Conservation (phyloP, 495 filamentous ascomycete species). For the Penicillium tannophilum region DNA sequence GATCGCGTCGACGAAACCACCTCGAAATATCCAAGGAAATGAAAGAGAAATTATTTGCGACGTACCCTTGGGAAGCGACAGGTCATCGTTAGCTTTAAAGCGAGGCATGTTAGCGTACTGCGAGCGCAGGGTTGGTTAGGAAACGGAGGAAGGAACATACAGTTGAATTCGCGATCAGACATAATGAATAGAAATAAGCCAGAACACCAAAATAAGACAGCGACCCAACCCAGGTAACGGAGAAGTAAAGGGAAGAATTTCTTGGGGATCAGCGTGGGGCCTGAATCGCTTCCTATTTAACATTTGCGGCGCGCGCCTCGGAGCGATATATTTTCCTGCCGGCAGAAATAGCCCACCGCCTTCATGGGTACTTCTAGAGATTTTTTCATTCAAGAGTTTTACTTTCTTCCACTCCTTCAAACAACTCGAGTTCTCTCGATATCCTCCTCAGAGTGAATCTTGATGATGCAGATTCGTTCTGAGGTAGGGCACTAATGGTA, state of each 20-base stretch:
- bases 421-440: constrained; percentile 4
- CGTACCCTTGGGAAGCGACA: constrained; percentile 89
- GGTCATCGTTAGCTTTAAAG: constrained; percentile 75
- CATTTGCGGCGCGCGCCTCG: constrained; percentile 18
- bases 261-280: constrained; percentile 23
- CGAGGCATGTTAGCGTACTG: constrained; percentile 26
- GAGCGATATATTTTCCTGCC: constrained; percentile 28
- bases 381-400: constrained; percentile 30
- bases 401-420: constrained; percentile 24
- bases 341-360: constrained; percentile 30
- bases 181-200: constrained; percentile 48
- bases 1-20: neutral
- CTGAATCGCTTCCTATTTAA: constrained; percentile 9
- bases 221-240: neutral
- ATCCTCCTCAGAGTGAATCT: constrained; percentile 14
- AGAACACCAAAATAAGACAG: constrained; percentile 2
- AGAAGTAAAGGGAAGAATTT: constrained; percentile 8
- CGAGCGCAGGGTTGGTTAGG: neutral
- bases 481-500: constrained; percentile 40
- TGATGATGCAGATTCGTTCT: constrained; percentile 18
- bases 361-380: constrained; percentile 25
- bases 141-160: constrained; percentile 49
- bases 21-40: neutral
- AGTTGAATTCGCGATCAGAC: constrained; percentile 89
- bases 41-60: neutral